Base-by-base conservation (phyloP, 106 monocot genomes). In the Acorus gramineus region DNA sequence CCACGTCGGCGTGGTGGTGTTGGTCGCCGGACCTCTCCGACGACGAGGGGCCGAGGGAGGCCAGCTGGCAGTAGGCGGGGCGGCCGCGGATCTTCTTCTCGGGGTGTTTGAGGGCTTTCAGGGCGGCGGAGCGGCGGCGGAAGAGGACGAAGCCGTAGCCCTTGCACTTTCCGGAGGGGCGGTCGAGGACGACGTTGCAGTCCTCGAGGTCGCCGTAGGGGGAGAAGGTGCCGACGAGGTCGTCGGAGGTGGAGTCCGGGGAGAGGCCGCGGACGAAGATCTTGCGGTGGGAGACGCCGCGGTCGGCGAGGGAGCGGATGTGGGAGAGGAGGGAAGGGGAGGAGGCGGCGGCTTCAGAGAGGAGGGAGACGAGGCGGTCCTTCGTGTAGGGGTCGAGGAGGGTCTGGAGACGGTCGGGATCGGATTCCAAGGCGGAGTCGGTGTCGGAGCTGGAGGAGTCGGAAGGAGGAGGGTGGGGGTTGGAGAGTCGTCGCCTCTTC, bases 121-220 rank as follows among this genome's bases (percentile, higher is more conserved):
- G 10, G 12, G 72, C 72, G 11, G 56, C 56, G 2, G 55, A 8
- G 3, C 72, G 53, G 2, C 47, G 5, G 11, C 43, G 44, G 44
- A 72, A 72, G 10, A 72, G 28, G 5, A 72, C 72, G 14, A 72
- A 72, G 4, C 64, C 72, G 42, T 72, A 72, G 47, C 72, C 72
- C 55, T 72, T 72, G 8, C 51, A 9, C 4, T 56, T 44, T 7
- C 72, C 72, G 6, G 54, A 64, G 72, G 52, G 48, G 56, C 64
- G 63, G 57, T 72, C 72, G 7, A 63, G 42, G 43, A 64, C 64
- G 46, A 64, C 72, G 48, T 72, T 72, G 72, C 72, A 64, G 3
- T 56, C 55, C 8, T 56, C 56, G 13, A 72, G 28, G 13, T 53
- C 2, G 2, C 72, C 64, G 55, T 64, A 72, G 9, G 55, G 53